Evolutionary conservation across 176 grass and related monocot species (phyloP).

Genomic region (Hsuehochloa calcarea): DNA sequence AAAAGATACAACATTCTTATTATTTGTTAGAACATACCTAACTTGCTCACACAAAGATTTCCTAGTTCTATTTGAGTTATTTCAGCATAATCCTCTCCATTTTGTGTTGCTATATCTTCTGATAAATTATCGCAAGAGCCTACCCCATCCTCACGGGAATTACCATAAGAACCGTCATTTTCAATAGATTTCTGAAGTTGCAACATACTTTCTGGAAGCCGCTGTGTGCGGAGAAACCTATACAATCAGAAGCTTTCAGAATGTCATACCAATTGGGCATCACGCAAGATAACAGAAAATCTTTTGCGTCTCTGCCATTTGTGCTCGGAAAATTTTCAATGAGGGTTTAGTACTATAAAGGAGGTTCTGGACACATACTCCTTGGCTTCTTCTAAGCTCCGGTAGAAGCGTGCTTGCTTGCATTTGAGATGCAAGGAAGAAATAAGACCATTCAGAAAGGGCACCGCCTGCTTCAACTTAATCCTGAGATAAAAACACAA

Average conservation of each 20-base stretch:
- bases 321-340: background rate
- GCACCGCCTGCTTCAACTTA: conserved; percentile 75
- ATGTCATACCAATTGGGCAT: background rate
- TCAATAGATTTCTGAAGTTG: conserved; percentile 61
- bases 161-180: conserved; percentile 47
- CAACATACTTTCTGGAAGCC: conserved; percentile 88
- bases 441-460: conserved; percentile 87
- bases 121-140: conserved; percentile 63
- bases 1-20: conserved; percentile 5
- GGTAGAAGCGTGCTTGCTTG: conserved; percentile 80
- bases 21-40: conserved; percentile 63
- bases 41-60: conserved; percentile 77
- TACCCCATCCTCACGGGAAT: conserved; percentile 44
- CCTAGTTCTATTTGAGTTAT: conserved; percentile 77
- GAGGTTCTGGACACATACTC: conserved; percentile 52
- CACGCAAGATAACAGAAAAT: conserved; percentile 30
- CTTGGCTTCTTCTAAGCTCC: conserved; percentile 96
- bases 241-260: conserved; percentile 22
- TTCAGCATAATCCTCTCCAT: conserved; percentile 50
- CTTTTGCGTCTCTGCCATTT: background rate
- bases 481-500: conserved; percentile 62
- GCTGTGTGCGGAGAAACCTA: conserved; percentile 83
- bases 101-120: conserved; percentile 44
- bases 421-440: conserved; percentile 97
- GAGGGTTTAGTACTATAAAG: background rate